Base-by-base conservation (phyloP, 2,329 filamentous ascomycete species). In the Pseudogymnoascus sp. region DNA sequence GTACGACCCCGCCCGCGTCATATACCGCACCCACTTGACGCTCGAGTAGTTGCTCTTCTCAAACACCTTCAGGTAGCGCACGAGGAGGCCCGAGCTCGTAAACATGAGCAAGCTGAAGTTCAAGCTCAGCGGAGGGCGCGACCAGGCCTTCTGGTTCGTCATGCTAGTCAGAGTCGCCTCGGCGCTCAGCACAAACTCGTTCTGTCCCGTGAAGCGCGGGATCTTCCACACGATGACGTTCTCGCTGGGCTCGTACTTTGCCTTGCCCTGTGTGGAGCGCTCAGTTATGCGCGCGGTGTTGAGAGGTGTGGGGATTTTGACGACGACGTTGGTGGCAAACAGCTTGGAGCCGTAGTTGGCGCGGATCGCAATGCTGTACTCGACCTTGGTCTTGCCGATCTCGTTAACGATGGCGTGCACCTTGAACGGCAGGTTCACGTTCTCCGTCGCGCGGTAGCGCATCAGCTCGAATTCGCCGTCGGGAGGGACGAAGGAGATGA, bases 141-240 rank as follows among this genome's bases (percentile, higher is more conserved):
- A 95, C 95, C 94, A 99, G 3, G 91, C 90, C 72, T 96, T 96
- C 74, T 97, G 92, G 70, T 96, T 96, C 57, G 95, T 99, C 92
- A 97, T 99, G 74, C 89, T 91, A 5, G 91, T 96, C 69, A 99
- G 78, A 60, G 89, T 88, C 41, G 94, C 94, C 75, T 99, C 95
- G 8, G 94, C 94, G 68, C 89, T 95, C 62, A 99, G 80, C 11
- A 99, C 93, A 66, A 88, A 99, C 75, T 99, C 94, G 76, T 88
- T 93, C 76, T 97, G 91, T n/a, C 94, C 94, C 0, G 92, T 94
- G 76, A 99, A 99, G n/a, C 94, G 84, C 11, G 92, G 89, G 67
- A 99, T 97, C 81, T 97, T 97, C 94, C 94, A 99, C 11, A 97
- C 89, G 66, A 99, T 97, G 71, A 93, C 91, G 79, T 99, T 99